Conservation (phyloP, 768 basidiomycete genomes). For the Suillus bovinus region DNA sequence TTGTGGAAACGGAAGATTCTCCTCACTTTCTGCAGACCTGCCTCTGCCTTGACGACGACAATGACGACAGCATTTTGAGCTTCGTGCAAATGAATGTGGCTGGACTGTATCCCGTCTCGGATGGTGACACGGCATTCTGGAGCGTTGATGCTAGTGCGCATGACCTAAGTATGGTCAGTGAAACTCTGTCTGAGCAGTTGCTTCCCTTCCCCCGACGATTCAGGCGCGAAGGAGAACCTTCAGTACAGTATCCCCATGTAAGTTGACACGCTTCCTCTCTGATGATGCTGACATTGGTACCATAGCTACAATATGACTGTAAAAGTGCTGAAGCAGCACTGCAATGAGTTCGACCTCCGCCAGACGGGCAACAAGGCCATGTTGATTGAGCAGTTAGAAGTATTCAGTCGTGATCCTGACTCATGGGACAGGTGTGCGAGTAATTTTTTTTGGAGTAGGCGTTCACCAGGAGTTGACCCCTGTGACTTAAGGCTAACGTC, state of each 20-base stretch:
- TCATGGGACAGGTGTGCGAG: background rate
- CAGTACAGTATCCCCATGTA: background rate
- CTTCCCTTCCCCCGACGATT: background rate
- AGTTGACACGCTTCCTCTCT: background rate
- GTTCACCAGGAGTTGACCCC: background rate
- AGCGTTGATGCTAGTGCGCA: too few relatives aligned
- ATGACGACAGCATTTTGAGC: too few relatives aligned
- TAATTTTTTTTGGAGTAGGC: too few relatives aligned
- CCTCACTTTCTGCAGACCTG: too few relatives aligned
- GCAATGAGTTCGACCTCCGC: background rate
- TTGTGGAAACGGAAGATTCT: background rate
- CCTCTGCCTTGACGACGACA: background rate
- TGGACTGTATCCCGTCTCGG: too few relatives aligned
- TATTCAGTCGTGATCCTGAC: background rate
- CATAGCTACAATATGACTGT: background rate
- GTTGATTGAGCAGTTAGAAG: background rate
- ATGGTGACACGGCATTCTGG: too few relatives aligned
- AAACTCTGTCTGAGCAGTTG: too few relatives aligned
- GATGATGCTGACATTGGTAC: background rate
- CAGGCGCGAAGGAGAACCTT: background rate
- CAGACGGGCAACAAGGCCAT: background rate
- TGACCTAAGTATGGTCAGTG: too few relatives aligned
- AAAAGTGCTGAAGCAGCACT: background rate
- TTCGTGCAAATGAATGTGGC: too few relatives aligned
- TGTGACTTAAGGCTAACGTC: background rate